Evolutionary conservation across 805 yeast genomes (phyloP).

Genomic region (Myxozyma melibiosi): DNA sequence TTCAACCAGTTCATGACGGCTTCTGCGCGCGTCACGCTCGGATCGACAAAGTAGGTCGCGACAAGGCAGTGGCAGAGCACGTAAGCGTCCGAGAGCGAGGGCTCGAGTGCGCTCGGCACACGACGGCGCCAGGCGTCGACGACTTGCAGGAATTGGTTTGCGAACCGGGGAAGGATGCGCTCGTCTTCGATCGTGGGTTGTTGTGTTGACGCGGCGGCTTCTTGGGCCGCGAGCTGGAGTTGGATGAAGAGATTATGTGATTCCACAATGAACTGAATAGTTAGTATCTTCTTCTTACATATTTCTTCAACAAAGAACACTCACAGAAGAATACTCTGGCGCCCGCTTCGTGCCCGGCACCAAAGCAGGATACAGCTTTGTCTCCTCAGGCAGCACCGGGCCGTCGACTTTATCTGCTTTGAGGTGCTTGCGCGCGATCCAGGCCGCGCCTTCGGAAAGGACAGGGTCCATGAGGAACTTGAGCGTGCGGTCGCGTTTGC

Average conservation of each 20-base stretch:
- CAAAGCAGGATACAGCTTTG: conserved; percentile 30
- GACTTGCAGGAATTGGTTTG: conserved; percentile 18
- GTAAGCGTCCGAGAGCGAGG: conserved; percentile 32
- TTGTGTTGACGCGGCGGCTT: conserved; percentile 2
- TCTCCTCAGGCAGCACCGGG: conserved; percentile 29
- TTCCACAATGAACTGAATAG: conserved; percentile 23
- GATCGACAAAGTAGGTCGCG: conserved; percentile 32
- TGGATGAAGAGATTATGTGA: conserved; percentile 18
- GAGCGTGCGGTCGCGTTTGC: conserved; percentile 35
- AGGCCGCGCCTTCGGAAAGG: conserved; percentile 35
- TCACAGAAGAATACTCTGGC: conserved; percentile 24
- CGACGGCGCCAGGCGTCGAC: conserved; percentile 26
- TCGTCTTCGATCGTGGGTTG: conserved; percentile 17
- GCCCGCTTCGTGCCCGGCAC: conserved; percentile 26
- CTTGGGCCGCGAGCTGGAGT: conserved; percentile 13
- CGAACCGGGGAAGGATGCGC: conserved; percentile 14
- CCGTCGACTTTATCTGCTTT: not conserved
- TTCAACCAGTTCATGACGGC: conserved; percentile 40
- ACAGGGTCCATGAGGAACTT: conserved; percentile 35
- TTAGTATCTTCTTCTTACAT: too few relatives aligned
- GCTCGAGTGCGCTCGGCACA: conserved; percentile 7
- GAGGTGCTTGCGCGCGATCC: conserved; percentile 34
- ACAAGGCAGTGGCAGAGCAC: conserved; percentile 34
- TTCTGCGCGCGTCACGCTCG: conserved; percentile 29
- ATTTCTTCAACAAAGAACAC: not conserved